These are phyloP conservation scores for Pseudonitzschia multiseries DNA, from an alignment of 108 stramenopile species.

Conservation along the genomic window DNA sequence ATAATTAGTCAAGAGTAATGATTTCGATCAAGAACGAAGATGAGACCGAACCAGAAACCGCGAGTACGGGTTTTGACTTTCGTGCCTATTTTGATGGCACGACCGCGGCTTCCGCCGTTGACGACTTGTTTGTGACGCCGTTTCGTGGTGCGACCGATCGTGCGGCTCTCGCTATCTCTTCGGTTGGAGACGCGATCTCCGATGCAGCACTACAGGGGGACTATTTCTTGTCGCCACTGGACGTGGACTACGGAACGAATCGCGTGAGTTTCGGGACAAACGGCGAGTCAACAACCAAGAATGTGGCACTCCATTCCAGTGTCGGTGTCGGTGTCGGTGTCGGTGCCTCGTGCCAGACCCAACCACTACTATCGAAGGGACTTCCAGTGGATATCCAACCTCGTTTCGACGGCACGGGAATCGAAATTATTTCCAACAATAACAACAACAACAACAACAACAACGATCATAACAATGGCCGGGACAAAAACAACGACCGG, in stretches of 20 bases:
- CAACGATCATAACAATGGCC: too few species aligned
- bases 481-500: neutral
- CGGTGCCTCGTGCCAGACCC: too few species aligned
- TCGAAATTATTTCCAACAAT: slow-evolving; percentile 3
- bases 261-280: too few species aligned
- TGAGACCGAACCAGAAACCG: too few species aligned
- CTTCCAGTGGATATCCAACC: slow-evolving; percentile 4
- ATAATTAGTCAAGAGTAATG: too few species aligned
- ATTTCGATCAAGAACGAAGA: too few species aligned
- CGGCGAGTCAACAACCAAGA: too few species aligned
- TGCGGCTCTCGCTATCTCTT: neutral
- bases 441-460: neutral
- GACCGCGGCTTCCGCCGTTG: neutral
- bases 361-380: too few species aligned
- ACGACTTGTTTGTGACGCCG: neutral
- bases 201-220: neutral
- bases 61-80: neutral
- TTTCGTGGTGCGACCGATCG: neutral
- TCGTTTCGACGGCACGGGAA: slow-evolving; percentile 1
- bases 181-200: slow-evolving; percentile 4
- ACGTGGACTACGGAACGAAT: too few species aligned
- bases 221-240: neutral
- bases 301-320: too few species aligned
- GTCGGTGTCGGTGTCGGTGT: too few species aligned
- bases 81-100: neutral